phyloP scores from a whole-genome alignment of 2,329 filamentous ascomycete species.

The Byssochlamys sp. region DNA sequence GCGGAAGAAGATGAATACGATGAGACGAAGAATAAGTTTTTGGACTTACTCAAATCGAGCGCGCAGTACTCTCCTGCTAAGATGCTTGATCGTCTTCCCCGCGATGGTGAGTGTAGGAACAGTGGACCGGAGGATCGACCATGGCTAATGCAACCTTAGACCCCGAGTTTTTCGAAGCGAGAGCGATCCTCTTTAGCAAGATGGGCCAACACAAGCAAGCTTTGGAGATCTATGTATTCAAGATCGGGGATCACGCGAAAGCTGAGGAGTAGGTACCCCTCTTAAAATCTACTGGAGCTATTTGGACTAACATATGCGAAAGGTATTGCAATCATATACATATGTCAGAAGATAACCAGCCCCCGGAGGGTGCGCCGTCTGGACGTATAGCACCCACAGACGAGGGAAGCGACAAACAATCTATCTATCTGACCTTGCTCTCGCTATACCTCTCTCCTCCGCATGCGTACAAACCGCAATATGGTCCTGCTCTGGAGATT shows the following conservation, averaged over 20 bases:
- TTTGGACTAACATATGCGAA: constrained; percentile 10
- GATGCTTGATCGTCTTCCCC: constrained; percentile 67
- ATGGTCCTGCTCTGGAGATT: constrained; percentile 70
- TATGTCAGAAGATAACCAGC: constrained; percentile 45
- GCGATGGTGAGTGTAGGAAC: constrained; percentile 54
- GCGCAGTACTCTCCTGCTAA: constrained; percentile 69
- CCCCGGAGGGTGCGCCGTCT: constrained; percentile 22
- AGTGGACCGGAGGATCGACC: not conserved
- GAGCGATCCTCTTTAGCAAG: constrained; percentile 82
- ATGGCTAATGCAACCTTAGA: constrained; percentile 43
- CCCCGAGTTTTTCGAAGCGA: constrained; percentile 73
- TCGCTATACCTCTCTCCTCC: constrained; percentile 80
- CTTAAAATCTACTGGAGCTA: not conserved
- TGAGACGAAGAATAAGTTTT: constrained; percentile 55
- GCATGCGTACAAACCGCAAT: constrained; percentile 59
- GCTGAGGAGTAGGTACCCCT: constrained; percentile 67
- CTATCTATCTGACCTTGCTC: constrained; percentile 85
- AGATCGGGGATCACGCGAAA: constrained; percentile 73
- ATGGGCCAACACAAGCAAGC: constrained; percentile 95
- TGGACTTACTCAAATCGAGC: constrained; percentile 66
- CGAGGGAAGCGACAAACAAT: constrained; percentile 51
- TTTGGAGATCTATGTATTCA: constrained; percentile 94
- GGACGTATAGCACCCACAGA: constrained; percentile 35
- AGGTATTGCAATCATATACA: constrained; percentile 86
- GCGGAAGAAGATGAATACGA: constrained; percentile 41